Base-by-base conservation (phyloP, 371 early-diverging fungal genomes). In the Mucor lusitanicus region DNA sequence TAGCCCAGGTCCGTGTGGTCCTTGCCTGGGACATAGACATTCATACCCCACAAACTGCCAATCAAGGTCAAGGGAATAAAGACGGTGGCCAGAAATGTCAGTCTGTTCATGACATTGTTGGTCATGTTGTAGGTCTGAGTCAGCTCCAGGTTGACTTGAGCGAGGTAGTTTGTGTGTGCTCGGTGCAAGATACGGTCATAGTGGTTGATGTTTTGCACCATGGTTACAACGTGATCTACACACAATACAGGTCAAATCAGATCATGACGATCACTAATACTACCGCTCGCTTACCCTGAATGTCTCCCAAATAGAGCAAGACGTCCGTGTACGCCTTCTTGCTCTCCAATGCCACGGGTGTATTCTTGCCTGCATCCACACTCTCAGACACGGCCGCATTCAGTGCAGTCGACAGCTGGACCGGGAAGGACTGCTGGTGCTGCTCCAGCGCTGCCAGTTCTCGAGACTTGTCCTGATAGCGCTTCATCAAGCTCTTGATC, bases 11-110 rank as follows among this genome's bases (percentile, higher is more conserved):
- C 83, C 0, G 81, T 85, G 12, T 78, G 74, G 23, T 86, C 84
- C 67, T 88, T 83, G 0, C 94, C 93, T 11, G 95, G 95, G 0
- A 94, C 78, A 23, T 64, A 30, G 27, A 81, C 77, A 63, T 80
- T 82, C 79, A 89, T 89, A 37, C 90, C 90, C 81, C 85, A 89
- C 25, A 89, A 72, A 79, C 90, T 84, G 6, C 96, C 89, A 17
- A 96, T 84, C 17, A 99, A 72, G 37, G 96, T 95, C 68, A 98
- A 81, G 13, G 96, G 96, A n/a, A 96, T 83, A 58, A 95, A 81
- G 4, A 95, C 89, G 3, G 87, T 84, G 0, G 94, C 95, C 44
- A 95, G 55, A 32, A 92, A 91, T 15, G 95, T 94, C 76, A 96
- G 82, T 54, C 89, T 84, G 67, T 92, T 91, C 67, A 94, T 92